Evolutionary conservation across 2,329 filamentous ascomycete genomes (phyloP), one percentile per base, ranked within the genome.

Genomic region (Apiospora kogelbergensis): DNA sequence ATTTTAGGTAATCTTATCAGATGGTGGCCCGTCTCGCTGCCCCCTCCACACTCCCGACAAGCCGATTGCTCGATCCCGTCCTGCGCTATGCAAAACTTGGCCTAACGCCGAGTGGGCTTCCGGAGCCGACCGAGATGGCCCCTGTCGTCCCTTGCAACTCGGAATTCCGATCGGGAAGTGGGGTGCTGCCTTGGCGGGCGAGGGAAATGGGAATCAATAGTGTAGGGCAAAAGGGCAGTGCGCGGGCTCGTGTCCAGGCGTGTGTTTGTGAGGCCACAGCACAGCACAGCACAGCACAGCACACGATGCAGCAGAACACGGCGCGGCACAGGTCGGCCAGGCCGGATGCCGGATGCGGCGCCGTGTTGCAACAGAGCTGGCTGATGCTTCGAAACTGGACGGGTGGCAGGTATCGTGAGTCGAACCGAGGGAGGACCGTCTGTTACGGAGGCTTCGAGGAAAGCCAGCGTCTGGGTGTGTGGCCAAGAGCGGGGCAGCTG

Each of bases 71-170:
- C 42, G 48, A 33, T 26, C 53, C 30, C 53, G 53, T 37, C 33
- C 20, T n/a, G 53, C 53, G 53, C 53, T 60, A 60, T 37, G 33
- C 20, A 60, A 37, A 11, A 5, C 17, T 10, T 60, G 17, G 53
- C 53, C 53, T 60, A 60, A 60, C 30, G 53, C 53, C 53, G 53
- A 60, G 53, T 60, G 53, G 53, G 53, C 53, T 60, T 37, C 53
- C 53, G 53, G 53, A 60, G 53, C 53, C 53, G 53, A 60, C 53
- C 53, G 53, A 60, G 53, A 26, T 9, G 33, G 30, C 53, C 53
- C 53, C 7, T 60, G 53, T 37, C 20, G 37, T 30, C 13, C 9
- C 20, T 17, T 60, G 26, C 10, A 11, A 6, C 53, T 60, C 53
- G 53, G 26, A 60, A 60, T 33, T 37, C 26, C 53, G 26, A 60